Evolutionary conservation across 1,284 basidiomycete genomes (phyloP).

Genomic region (Ganoderma multipileum): DNA sequence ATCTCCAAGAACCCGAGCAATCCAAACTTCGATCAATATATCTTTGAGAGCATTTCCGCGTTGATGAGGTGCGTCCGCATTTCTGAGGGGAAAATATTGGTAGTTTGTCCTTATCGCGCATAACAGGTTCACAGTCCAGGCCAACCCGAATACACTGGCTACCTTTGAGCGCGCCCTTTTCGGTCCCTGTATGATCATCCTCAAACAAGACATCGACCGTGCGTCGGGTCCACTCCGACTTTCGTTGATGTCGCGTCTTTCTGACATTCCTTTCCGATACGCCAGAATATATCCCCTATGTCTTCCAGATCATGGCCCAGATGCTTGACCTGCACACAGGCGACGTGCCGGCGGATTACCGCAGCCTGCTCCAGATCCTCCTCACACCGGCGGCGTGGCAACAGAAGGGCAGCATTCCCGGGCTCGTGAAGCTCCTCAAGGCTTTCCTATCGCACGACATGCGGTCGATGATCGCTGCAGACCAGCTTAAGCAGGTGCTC

Average conservation of each 20-base stretch:
- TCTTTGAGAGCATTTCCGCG: constrained; percentile 94
- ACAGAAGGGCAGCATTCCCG: constrained; percentile 95
- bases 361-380: constrained; percentile 81
- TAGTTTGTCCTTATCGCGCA: neutral
- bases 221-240: constrained; percentile 39
- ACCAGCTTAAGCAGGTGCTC: constrained; percentile 82
- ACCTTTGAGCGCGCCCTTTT: constrained; percentile 88
- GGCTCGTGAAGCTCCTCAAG: constrained; percentile 88
- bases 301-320: constrained; percentile 96
- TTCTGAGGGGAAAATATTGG: neutral
- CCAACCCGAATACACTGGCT: constrained; percentile 69
- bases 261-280: neutral
- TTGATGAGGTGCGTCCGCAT: constrained; percentile 72
- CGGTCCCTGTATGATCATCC: constrained; percentile 86
- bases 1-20: constrained; percentile 98
- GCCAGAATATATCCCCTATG: constrained; percentile 95
- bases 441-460: constrained; percentile 85
- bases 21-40: constrained; percentile 96
- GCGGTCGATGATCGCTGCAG: constrained; percentile 70
- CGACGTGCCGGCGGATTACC: constrained; percentile 81
- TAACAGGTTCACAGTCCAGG: constrained; percentile 80
- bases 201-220: constrained; percentile 95
- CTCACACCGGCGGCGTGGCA: constrained; percentile 92
- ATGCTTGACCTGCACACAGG: constrained; percentile 87
- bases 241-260: neutral